Conservation (phyloP, 2,329 filamentous ascomycete genomes). For the Hyphodiscus sp. region DNA sequence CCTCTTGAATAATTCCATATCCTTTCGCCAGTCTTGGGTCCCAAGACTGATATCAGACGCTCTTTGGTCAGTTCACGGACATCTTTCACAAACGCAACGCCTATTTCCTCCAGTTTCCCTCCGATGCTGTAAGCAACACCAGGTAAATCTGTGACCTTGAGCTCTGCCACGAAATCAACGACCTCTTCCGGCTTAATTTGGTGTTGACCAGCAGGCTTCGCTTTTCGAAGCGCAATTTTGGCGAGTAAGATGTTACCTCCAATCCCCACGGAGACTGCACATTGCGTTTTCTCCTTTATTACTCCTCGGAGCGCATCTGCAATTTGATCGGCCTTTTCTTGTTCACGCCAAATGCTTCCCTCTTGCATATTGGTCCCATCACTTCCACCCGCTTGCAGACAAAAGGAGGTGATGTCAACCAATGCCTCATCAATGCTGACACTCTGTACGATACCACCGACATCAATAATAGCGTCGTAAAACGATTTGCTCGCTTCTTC, state of each 20-base stretch:
- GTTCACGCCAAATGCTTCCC: constrained; percentile 67
- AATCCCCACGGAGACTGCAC: constrained; percentile 87
- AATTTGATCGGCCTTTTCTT: constrained; percentile 69
- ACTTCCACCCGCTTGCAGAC: constrained; percentile 58
- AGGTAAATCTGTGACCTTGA: constrained; percentile 76
- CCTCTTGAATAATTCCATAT: constrained; percentile 86
- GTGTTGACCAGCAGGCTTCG: constrained; percentile 90
- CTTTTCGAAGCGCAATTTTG: constrained; percentile 82
- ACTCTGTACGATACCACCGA: constrained; percentile 83
- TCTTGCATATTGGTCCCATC: constrained; percentile 60
- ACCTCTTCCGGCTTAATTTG: constrained; percentile 79
- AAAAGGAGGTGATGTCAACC: constrained; percentile 70
- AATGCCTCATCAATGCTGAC: constrained; percentile 96
- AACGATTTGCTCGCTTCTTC: constrained; percentile 86
- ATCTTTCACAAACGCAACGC: constrained; percentile 76
- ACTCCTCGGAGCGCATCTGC: constrained; percentile 59
- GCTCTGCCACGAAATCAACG: constrained; percentile 66
- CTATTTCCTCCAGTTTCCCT: constrained; percentile 80
- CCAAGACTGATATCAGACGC: constrained; percentile 63
- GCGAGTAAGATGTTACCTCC: constrained; percentile 86
- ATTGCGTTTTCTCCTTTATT: constrained; percentile 70
- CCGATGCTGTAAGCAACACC: constrained; percentile 90
- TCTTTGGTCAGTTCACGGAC: constrained; percentile 73
- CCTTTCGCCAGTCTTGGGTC: constrained; percentile 88
- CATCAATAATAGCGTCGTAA: constrained; percentile 73